Percentiles rank a stretch among this genome's conserved stretches.
These are phyloP conservation scores for Hirsutella rhossiliensis DNA, from an alignment of 2,329 filamentous ascomycete genomes.

Conservation along the genomic window DNA sequence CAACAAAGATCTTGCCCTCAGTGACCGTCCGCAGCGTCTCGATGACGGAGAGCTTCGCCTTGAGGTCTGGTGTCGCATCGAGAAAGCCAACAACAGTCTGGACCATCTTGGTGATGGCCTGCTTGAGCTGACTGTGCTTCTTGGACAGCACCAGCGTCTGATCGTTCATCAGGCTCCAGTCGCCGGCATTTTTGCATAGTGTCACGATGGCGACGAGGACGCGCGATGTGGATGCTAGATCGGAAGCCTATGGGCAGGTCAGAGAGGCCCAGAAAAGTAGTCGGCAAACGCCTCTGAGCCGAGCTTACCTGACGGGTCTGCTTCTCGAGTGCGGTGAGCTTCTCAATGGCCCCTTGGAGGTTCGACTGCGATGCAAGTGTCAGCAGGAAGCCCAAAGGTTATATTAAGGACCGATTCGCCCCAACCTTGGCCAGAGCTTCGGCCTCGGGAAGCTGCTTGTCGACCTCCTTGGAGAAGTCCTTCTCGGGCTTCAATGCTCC, in stretches of 20 bases:
- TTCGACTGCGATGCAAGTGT: conserved; percentile 43
- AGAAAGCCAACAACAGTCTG: conserved; percentile 91
- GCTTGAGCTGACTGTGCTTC: conserved; percentile 99
- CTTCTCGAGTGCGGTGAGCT: conserved; percentile 85
- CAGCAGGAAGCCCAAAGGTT: conserved; percentile 2
- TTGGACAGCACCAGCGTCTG: conserved; percentile 93
- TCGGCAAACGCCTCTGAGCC: conserved; percentile 4
- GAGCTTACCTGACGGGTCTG: conserved; percentile 77
- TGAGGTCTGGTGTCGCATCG: conserved; percentile 70
- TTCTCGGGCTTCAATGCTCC: conserved; percentile 85
- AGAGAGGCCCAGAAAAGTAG: conserved; percentile 7
- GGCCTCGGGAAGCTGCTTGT: conserved; percentile 81
- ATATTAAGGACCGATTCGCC: conserved; percentile 20
- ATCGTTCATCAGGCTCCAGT: conserved; percentile 94
- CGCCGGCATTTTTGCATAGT: conserved; percentile 82
- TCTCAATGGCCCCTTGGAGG: conserved; percentile 81
- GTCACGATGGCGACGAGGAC: conserved; percentile 81
- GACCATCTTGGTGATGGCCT: conserved; percentile 98
- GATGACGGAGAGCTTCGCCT: conserved; percentile 86
- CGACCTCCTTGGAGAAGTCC: conserved; percentile 95
- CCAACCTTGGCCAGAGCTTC: conserved; percentile 76
- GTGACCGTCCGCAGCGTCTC: conserved; percentile 93
- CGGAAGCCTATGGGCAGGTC: conserved; percentile 57
- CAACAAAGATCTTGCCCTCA: conserved; percentile 99
- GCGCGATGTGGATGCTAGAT: conserved; percentile 88